A percentile compares a stretch with the other conserved stretches of the same genome.
Evolutionary conservation across 768 basidiomycete genomes (phyloP).

Genomic region (Cystobasidium tubakii): DNA sequence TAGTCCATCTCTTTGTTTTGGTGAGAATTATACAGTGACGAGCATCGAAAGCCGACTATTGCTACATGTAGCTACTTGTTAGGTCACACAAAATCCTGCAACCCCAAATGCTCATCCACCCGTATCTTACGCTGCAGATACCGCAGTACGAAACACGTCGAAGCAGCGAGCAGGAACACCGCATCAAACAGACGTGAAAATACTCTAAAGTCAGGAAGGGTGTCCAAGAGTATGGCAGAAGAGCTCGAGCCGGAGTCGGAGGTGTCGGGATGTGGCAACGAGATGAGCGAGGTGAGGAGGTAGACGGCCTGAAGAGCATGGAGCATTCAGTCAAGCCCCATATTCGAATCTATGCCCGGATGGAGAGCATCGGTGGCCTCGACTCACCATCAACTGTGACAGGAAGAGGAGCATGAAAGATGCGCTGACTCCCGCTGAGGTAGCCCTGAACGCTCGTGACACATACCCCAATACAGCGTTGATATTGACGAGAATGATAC

Average conservation of each 20-base stretch:
- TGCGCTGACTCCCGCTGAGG: conserved; percentile 44
- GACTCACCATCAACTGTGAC: conserved; percentile 45
- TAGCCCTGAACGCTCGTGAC: conserved; percentile 45
- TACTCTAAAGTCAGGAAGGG: conserved; percentile 45
- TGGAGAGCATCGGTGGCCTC: background rate
- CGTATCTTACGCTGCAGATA: conserved; percentile 39
- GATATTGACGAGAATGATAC: conserved; percentile 46
- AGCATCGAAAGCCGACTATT: background rate
- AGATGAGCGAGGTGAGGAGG: conserved; percentile 47
- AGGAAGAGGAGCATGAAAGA: conserved; percentile 47
- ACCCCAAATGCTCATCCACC: conserved; percentile 45
- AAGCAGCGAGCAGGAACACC: conserved; percentile 45
- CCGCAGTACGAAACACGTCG: conserved; percentile 38
- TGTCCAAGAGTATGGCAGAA: conserved; percentile 41
- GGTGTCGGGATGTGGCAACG: conserved; percentile 40
- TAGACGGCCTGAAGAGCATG: conserved; percentile 42
- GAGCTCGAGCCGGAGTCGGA: conserved; percentile 5
- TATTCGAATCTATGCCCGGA: too few relatives aligned
- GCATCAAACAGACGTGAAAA: conserved; percentile 46
- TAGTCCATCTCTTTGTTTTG: too few relatives aligned
- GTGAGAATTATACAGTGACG: too few relatives aligned
- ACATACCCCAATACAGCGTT: conserved; percentile 44
- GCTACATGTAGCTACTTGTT: background rate
- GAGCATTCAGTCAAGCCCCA: too few relatives aligned
- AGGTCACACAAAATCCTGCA: conserved; percentile 31